Base-by-base conservation (phyloP, 495 filamentous ascomycete species). In the Zalerion maritima region DNA sequence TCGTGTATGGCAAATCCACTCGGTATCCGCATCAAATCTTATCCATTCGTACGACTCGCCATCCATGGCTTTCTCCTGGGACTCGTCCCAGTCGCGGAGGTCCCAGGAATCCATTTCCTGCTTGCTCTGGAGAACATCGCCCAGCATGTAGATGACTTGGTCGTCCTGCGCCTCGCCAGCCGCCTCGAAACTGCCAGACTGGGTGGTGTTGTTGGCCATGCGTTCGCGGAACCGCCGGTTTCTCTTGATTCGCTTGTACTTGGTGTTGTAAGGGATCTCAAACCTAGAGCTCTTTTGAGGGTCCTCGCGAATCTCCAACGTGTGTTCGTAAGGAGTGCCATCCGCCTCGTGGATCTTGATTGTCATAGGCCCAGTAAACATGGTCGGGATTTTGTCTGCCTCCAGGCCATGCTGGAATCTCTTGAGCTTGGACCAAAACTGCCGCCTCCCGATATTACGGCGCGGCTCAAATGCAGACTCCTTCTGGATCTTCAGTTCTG, bases 11-110 rank as follows among this genome's bases (percentile, higher is more conserved):
- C 81, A 86, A 21, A 94, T 73, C 89, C 89, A 99, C 46, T 99
- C 89, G 41, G 94, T 94, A 51, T 99, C 89, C 12, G 86, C 83
- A 54, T 99, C 89, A 65, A 96, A 80, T 10, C 89, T 74, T 35
- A 96, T 89, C 89, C 89, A 99, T 49, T 99, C 89, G 46, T 94
- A 99, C 2, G 79, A 89, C 46, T 99, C 89, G 30, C 84, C 73
- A 21, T 83, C 81, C 91, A 99, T 99, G 35, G 68, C 65, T 5
- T 75, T 67, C 46, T 96, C 85, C 8, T 84, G 78, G 20, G 85
- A 79, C 32, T 75, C 71, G 27, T 73, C 71, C 89, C 89, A 99
- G 32, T 94, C 87, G 6, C 67, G 58, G 9, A 99, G 60, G 21
- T 64, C 69, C 91, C 91, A 99, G 26, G 86, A 71, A 22, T 67